These are phyloP conservation scores for Rasamsonia emersonii DNA, from an alignment of 2,329 filamentous ascomycete species.

Conservation along the genomic window DNA sequence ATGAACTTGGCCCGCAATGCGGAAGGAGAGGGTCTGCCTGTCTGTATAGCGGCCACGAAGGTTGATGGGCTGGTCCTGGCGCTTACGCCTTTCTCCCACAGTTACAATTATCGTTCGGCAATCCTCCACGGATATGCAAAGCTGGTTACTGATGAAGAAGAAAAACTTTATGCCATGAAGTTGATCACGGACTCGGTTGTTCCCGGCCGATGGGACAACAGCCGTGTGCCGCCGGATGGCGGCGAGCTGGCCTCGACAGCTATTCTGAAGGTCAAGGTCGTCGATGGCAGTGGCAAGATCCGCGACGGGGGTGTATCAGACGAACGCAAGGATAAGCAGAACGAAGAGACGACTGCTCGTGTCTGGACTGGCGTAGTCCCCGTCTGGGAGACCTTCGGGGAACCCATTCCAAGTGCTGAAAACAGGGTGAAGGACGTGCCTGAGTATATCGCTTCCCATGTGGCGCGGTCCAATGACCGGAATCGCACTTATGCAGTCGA, in stretches of 20 bases:
- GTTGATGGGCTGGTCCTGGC: slow-evolving; percentile 73
- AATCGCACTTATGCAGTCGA: slow-evolving; percentile 35
- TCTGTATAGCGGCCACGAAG: slow-evolving; percentile 64
- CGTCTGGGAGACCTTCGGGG: slow-evolving; percentile 54
- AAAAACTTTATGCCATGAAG: slow-evolving; percentile 71
- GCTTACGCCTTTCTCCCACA: slow-evolving; percentile 71
- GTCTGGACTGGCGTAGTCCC: slow-evolving; percentile 58
- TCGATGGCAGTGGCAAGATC: slow-evolving; percentile 67
- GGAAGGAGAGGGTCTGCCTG: slow-evolving; percentile 50
- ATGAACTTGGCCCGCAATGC: slow-evolving; percentile 53
- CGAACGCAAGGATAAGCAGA: slow-evolving; percentile 46
- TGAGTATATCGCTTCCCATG: slow-evolving; percentile 50
- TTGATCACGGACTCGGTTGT: slow-evolving; percentile 69
- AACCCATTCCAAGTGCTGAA: slow-evolving; percentile 52
- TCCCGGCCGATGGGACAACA: slow-evolving; percentile 58
- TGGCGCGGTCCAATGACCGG: slow-evolving; percentile 39
- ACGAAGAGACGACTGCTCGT: slow-evolving; percentile 37
- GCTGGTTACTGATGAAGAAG: slow-evolving; percentile 56
- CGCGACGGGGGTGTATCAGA: slow-evolving; percentile 57
- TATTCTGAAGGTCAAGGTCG: slow-evolving; percentile 60
- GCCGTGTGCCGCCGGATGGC: slow-evolving; percentile 60
- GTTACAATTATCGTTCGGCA: slow-evolving; percentile 79
- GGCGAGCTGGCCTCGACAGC: slow-evolving; percentile 68
- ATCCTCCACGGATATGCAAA: slow-evolving; percentile 66
- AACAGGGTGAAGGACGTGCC: slow-evolving; percentile 55